phyloP scores from a whole-genome alignment of 345 rosid species.

The Melastoma malabathricum region DNA sequence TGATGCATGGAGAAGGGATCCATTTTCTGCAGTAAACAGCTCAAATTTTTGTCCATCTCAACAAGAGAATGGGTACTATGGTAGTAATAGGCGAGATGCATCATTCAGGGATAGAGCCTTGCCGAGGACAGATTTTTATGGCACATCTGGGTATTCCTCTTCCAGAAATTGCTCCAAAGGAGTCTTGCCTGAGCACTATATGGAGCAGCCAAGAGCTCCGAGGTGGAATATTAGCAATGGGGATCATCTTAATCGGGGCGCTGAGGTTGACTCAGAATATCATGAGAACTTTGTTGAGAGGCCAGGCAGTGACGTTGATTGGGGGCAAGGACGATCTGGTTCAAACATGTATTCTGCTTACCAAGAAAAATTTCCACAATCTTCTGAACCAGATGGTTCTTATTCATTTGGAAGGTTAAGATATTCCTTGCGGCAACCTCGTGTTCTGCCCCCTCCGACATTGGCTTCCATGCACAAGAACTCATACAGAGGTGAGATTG shows the following conservation, averaged over 20 bases:
- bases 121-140: slow-evolving; percentile 47
- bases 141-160: slow-evolving; percentile 41
- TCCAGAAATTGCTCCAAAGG: slow-evolving; percentile 33
- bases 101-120: slow-evolving; percentile 31
- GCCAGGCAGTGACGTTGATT: slow-evolving; percentile 51
- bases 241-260: slow-evolving; percentile 42
- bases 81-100: slow-evolving; percentile 36
- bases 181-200: slow-evolving; percentile 39
- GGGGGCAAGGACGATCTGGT: slow-evolving; percentile 47
- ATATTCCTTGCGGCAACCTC: slow-evolving; percentile 81
- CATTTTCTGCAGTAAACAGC: slow-evolving; percentile 44
- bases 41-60: slow-evolving; percentile 32
- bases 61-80: slow-evolving; percentile 36
- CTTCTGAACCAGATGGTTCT: slow-evolving; percentile 53
- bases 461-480: slow-evolving; percentile 45
- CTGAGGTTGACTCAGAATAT: slow-evolving; percentile 57
- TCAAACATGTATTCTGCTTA: slow-evolving; percentile 41
- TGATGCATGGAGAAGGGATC: slow-evolving; percentile 69
- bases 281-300: slow-evolving; percentile 51
- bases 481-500: slow-evolving; percentile 37
- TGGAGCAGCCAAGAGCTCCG: slow-evolving; percentile 40
- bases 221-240: slow-evolving; percentile 69
- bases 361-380: slow-evolving; percentile 43
- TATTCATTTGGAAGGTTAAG: slow-evolving; percentile 70
- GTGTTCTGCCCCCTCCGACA: slow-evolving; percentile 80